Evolutionary conservation across 495 filamentous ascomycete genomes (phyloP), one percentile per base, ranked within the genome.

Genomic region (Schizothecium vesticola): DNA sequence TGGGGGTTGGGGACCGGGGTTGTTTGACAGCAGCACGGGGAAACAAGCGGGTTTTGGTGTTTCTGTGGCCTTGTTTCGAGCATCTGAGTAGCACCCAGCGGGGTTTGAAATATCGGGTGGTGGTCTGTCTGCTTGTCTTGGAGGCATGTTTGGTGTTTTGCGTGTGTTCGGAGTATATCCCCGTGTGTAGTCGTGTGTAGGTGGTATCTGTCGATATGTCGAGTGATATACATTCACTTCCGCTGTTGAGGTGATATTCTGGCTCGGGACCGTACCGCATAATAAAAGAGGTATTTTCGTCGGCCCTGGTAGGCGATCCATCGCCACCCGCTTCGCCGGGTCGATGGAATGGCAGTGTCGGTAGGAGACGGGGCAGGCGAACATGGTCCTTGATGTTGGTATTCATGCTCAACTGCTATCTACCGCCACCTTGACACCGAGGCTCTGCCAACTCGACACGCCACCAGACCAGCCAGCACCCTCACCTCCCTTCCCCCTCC

Each of bases 401-500:
- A 51, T n/a, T 51, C 19, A 51, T 1, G 9, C 29, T 11, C 3
- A 28, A 28, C 26, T 28, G 26, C 26, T 6, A 5, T 1, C 56
- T 28, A 19, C 4, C 56, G 19, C 7, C 58, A 51, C 16, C 13
- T 19, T 8, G 3, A 36, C 61, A n/a, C 19, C 55, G 19, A 22
- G 13, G 21, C 61, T n/a, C 19, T 23, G 21, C 43, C 29, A 61
- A 43, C 56, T 61, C 59, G 26, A 57, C 3, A 60, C 59, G 3
- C 26, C 33, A 25, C 60, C 31, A 58, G 67, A n/a, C n/a, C 61
- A 5, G 28, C 29, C 16, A 26, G 25, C 23, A 62, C 65, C 24
- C 21, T 43, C 23, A 36, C 3, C 80, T 28, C 51, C 16, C 51
- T 24, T 21, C 79, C n/a, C 3, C 31, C 25, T 36, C 69, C 56